Percentiles rank a stretch among this genome's conserved stretches.
These are phyloP conservation scores for Leucogyrophana mollusca DNA, from an alignment of 768 basidiomycete species.

Conservation along the genomic window DNA sequence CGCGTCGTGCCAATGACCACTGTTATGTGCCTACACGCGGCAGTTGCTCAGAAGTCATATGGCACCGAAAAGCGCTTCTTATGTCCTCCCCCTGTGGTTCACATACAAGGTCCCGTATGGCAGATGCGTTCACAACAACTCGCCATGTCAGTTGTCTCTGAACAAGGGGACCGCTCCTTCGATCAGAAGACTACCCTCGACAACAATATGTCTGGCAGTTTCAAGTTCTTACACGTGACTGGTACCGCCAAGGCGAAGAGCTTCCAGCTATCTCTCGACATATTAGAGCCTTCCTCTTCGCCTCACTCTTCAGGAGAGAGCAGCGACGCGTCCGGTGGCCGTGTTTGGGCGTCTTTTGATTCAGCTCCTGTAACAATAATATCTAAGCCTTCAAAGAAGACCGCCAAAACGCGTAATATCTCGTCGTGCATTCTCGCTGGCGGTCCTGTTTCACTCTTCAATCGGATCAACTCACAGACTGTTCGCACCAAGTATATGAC, in stretches of 20 bases:
- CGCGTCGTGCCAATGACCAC: constrained; percentile 88
- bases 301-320: constrained; percentile 40
- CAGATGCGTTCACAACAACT: constrained; percentile 80
- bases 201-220: constrained; percentile 81
- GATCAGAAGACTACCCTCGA: constrained; percentile 84
- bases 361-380: constrained; percentile 93
- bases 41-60: constrained; percentile 95
- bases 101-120: constrained; percentile 87
- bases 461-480: constrained; percentile 95
- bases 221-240: constrained; percentile 90
- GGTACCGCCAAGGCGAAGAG: constrained; percentile 88
- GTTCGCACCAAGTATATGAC: constrained; percentile 98
- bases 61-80: constrained; percentile 94
- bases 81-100: constrained; percentile 90
- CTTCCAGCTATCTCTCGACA: constrained; percentile 83
- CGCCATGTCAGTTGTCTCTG: constrained; percentile 83
- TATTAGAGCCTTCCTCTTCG: constrained; percentile 69
- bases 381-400: constrained; percentile 97
- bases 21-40: constrained; percentile 86
- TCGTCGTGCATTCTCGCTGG: constrained; percentile 88
- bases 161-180: constrained; percentile 78
- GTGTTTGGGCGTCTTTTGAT: constrained; percentile 88
- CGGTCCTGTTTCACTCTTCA: constrained; percentile 90
- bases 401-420: constrained; percentile 90
- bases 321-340: constrained; percentile 43